Conservation (phyloP, 108 stramenopile genomes). For the Discostella stelligeroides region DNA sequence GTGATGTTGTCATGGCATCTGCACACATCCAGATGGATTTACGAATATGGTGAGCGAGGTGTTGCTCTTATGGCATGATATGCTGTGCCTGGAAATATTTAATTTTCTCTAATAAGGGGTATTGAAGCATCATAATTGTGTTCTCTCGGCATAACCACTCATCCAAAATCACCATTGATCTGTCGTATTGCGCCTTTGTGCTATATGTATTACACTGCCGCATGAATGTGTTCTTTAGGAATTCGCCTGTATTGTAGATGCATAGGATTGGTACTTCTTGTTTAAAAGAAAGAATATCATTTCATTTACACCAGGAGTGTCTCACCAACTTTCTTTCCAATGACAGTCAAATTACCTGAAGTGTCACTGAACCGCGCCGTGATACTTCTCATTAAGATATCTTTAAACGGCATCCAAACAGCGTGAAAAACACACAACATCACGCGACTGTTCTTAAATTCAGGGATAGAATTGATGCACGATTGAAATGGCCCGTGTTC, state of each 20-base stretch:
- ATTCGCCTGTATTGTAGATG: no score
- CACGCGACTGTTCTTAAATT: not conserved
- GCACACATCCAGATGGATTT: not conserved
- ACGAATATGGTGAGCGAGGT: not conserved
- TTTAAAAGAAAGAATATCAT: not conserved
- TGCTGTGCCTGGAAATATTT: not conserved
- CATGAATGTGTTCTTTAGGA: no score
- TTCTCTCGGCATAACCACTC: not conserved
- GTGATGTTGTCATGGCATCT: not conserved
- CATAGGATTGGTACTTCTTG: no score
- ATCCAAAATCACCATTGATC: no score
- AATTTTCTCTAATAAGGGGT: no score
- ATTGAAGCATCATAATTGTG: not conserved
- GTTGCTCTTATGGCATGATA: not conserved
- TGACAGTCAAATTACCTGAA: no score
- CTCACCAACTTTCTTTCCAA: no score
- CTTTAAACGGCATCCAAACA: slow-evolving; percentile 3
- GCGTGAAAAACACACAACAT: slow-evolving; percentile 24
- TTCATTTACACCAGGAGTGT: not conserved
- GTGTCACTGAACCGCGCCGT: not conserved
- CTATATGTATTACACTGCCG: no score
- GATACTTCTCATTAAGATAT: not conserved
- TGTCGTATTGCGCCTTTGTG: no score
- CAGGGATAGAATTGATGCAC: not conserved
- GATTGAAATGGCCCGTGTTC: slow-evolving; percentile 8